A percentile compares a stretch with the other conserved stretches of the same genome.
These are phyloP conservation scores for Platanthera guangdongensis DNA, from an alignment of 106 monocot species.

Conservation along the genomic window DNA sequence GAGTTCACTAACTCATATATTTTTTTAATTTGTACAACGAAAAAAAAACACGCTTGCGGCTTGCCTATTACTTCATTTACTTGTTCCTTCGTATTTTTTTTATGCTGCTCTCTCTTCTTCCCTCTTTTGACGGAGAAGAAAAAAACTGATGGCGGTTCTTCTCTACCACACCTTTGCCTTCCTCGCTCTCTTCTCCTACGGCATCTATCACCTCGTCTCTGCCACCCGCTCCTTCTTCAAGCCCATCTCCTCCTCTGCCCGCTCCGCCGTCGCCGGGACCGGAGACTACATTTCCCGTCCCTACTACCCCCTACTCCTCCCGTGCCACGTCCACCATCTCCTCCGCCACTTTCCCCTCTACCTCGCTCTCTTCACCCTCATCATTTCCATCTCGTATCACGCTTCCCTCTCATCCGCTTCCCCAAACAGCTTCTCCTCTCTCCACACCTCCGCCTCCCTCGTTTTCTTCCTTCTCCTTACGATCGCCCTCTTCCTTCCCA, in stretches of 20 bases:
- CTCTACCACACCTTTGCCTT: constrained; percentile 31
- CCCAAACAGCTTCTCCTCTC: constrained; percentile 16
- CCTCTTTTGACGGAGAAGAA: neutral
- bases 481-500: constrained; percentile 17
- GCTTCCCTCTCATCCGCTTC: constrained; percentile 16
- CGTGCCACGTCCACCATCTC: neutral
- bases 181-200: constrained; percentile 35
- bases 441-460: constrained; percentile 18
- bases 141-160: constrained; percentile 10
- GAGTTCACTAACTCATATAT: too few relatives aligned
- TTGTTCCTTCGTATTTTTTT: neutral
- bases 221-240: constrained; percentile 32
- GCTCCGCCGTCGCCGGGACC: constrained; percentile 28
- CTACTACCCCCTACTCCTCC: constrained; percentile 38
- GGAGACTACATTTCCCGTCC: constrained; percentile 25
- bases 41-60: too few relatives aligned
- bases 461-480: constrained; percentile 15
- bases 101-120: neutral
- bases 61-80: too few relatives aligned
- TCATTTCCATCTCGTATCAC: constrained; percentile 16
- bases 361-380: constrained; percentile 9
- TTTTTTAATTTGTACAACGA: too few relatives aligned
- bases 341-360: constrained; percentile 15
- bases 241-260: constrained; percentile 33
- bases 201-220: constrained; percentile 61